Conservation (phyloP, 257 asterid genomes). For the Handroanthus guayacan region DNA sequence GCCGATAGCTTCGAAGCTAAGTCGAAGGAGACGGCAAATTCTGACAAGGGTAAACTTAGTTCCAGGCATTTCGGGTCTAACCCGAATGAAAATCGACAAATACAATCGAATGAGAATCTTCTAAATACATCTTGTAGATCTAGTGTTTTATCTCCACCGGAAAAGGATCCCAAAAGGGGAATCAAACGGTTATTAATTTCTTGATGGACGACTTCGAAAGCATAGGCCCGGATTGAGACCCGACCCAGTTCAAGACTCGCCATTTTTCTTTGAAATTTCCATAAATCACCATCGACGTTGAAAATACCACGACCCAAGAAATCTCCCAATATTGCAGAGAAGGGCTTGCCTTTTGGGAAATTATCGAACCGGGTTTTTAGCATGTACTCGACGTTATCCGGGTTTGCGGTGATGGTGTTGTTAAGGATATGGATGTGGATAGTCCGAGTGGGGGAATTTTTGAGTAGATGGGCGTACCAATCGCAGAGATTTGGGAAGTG, state of each 20-base stretch:
- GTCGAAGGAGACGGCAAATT: constrained; percentile 45
- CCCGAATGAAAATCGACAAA: constrained; percentile 48
- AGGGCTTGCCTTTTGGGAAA: constrained; percentile 61
- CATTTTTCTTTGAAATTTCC: constrained; percentile 57
- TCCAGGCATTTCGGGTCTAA: constrained; percentile 47
- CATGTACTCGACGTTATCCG: constrained; percentile 59
- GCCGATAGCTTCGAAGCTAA: constrained; percentile 49
- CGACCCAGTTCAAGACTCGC: constrained; percentile 55
- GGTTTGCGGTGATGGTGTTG: constrained; percentile 46
- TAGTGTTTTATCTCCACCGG: background rate
- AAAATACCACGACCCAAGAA: constrained; percentile 64
- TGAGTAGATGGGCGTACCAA: constrained; percentile 65
- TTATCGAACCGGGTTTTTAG: constrained; percentile 56
- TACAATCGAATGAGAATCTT: constrained; percentile 45
- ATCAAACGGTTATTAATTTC: constrained; percentile 42
- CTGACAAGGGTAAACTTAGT: constrained; percentile 34
- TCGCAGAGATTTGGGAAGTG: constrained; percentile 60
- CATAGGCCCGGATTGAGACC: constrained; percentile 44
- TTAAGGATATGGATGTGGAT: constrained; percentile 44
- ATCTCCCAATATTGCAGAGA: constrained; percentile 59
- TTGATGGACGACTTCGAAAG: constrained; percentile 40
- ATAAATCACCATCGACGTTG: constrained; percentile 61
- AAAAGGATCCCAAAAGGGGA: constrained; percentile 35
- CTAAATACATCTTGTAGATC: constrained; percentile 52
- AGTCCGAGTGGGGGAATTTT: constrained; percentile 50